These are phyloP conservation scores for Porphyrellus sp. DNA, from an alignment of 1,284 basidiomycete genomes.

Conservation along the genomic window DNA sequence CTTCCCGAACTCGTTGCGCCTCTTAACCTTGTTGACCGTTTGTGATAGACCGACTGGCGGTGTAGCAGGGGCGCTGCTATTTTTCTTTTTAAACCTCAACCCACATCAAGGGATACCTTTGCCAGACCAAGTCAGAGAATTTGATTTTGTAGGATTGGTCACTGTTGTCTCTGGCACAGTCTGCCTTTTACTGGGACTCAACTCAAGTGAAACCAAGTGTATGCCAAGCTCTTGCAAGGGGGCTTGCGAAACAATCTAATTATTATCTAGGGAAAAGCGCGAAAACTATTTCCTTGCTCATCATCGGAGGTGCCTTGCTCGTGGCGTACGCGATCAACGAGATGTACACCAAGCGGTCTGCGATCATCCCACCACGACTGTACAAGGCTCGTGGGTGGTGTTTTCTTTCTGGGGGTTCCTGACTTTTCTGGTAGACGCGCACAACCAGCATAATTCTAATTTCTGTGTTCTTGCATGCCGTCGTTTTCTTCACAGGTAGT, in stretches of 20 bases:
- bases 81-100: constrained; percentile 36
- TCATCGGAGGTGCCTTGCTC: constrained; percentile 44
- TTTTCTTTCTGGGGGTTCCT: not conserved
- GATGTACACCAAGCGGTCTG: constrained; percentile 45
- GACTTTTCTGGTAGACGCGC: constrained; percentile 33
- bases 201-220: constrained; percentile 31
- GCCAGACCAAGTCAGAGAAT: constrained; percentile 36
- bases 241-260: constrained; percentile 1
- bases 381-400: constrained; percentile 33
- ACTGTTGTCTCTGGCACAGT: constrained; percentile 46
- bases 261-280: constrained; percentile 29
- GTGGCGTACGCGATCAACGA: constrained; percentile 44
- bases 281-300: constrained; percentile 48
- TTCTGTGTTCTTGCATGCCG: constrained; percentile 39
- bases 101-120: constrained; percentile 34
- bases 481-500: constrained; percentile 40
- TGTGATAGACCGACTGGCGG: constrained; percentile 40
- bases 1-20: not conserved
- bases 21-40: not conserved
- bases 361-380: constrained; percentile 51
- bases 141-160: constrained; percentile 48
- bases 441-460: constrained; percentile 44
- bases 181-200: constrained; percentile 45
- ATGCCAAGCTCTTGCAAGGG: not conserved
- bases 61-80: constrained; percentile 38